Evolutionary conservation across 108 stramenopile genomes (phyloP).

Genomic region (Asterionellopsis glacialis): DNA sequence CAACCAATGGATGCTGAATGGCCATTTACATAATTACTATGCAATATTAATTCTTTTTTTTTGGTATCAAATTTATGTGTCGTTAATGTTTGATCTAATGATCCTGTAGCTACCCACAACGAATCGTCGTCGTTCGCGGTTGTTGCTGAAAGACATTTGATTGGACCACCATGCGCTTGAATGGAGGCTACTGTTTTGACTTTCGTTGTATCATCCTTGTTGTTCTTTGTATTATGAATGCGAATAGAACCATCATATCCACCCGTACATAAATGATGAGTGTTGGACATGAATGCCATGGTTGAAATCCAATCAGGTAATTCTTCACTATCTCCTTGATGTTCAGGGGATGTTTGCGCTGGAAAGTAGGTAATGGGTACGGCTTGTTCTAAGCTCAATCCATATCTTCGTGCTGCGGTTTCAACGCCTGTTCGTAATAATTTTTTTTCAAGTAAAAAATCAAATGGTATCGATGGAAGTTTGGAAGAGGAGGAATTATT

Average conservation of each 20-base stretch:
- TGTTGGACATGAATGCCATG: constrained; percentile 17
- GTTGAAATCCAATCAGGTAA: constrained; percentile 80
- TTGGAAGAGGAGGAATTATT: not conserved
- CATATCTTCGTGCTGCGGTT: constrained; percentile 61
- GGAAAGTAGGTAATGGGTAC: constrained; percentile 72
- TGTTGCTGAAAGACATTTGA: constrained; percentile 53
- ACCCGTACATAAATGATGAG: constrained; percentile 20
- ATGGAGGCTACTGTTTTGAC: constrained; percentile 9
- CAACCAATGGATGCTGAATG: constrained; percentile 44
- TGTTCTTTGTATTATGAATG: constrained; percentile 9
- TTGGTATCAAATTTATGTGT: constrained; percentile 32
- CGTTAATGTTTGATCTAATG: constrained; percentile 72
- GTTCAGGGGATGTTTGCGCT: constrained; percentile 46
- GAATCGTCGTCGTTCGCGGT: constrained; percentile 1
- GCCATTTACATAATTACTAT: constrained; percentile 37
- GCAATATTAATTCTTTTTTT: constrained; percentile 10
- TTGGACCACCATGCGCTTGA: constrained; percentile 54
- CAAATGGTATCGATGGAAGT: constrained; percentile 62
- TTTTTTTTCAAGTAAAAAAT: constrained; percentile 65
- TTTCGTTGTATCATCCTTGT: not conserved
- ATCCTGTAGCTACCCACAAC: constrained; percentile 61
- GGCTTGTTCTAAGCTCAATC: constrained; percentile 65
- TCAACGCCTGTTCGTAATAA: constrained; percentile 68
- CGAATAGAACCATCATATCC: constrained; percentile 70
- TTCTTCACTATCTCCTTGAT: constrained; percentile 48